phyloP scores from a whole-genome alignment of 768 basidiomycete species.

The Pisolithus tinctorius region DNA sequence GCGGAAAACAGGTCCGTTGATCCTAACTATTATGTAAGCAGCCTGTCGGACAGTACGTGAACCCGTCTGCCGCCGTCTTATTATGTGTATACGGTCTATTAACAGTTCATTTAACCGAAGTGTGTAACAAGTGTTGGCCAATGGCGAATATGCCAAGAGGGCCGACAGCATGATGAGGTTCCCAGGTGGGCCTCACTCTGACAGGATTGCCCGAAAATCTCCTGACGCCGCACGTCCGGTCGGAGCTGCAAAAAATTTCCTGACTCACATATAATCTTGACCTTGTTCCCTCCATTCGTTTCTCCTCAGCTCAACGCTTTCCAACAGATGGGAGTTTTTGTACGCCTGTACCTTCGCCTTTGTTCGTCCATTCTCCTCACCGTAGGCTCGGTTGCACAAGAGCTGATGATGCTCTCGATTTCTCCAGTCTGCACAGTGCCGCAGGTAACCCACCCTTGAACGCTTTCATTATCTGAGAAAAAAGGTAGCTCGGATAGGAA shows the following conservation, averaged over 20 bases:
- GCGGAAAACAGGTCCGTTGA: no score
- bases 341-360: slow-evolving; percentile 22
- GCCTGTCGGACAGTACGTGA: no score
- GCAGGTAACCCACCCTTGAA: slow-evolving; percentile 26
- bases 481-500: not conserved
- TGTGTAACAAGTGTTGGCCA: no score
- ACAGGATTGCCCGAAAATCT: not conserved
- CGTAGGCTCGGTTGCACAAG: not conserved
- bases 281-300: not conserved
- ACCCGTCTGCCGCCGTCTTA: no score
- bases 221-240: slow-evolving; percentile 3
- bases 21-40: no score
- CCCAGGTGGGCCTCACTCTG: not conserved
- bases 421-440: slow-evolving; percentile 17
- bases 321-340: slow-evolving; percentile 30
- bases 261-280: slow-evolving; percentile 14
- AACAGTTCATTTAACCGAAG: no score
- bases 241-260: slow-evolving; percentile 19
- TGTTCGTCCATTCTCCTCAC: slow-evolving; percentile 13
- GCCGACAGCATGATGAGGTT: no score
- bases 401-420: slow-evolving; percentile 6
- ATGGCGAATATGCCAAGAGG: no score
- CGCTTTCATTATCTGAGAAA: not conserved
- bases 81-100: no score
- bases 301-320: slow-evolving; percentile 16